Conservation (phyloP, 2,329 filamentous ascomycete species). For the Phialophora expanda region DNA sequence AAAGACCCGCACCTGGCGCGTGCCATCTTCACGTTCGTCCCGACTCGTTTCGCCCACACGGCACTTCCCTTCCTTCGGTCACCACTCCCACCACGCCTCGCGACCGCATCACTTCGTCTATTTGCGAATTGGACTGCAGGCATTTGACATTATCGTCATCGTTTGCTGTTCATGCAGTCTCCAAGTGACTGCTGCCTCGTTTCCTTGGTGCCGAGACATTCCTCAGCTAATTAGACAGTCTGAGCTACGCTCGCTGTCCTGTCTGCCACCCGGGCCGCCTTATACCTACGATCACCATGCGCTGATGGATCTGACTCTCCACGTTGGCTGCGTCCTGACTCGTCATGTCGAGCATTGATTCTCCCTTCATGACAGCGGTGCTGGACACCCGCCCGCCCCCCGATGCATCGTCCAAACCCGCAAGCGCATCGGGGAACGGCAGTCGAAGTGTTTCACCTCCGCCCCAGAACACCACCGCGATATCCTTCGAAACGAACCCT, state of each 20-base stretch:
- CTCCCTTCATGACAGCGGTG: conserved; percentile 25
- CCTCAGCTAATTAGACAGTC: conserved; percentile 14
- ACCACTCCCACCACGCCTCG: conserved; percentile 5
- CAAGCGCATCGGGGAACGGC: conserved; percentile 31
- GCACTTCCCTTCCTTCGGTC: conserved; percentile 6
- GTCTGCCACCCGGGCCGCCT: conserved; percentile 7
- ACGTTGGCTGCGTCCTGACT: conserved; percentile 25
- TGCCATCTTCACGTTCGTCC: conserved; percentile 18
- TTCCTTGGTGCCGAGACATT: conserved; percentile 10
- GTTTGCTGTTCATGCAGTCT: conserved; percentile 8
- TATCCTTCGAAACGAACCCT: conserved; percentile 44
- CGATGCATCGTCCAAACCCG: conserved; percentile 28
- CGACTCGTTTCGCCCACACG: conserved; percentile 16
- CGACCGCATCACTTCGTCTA: background rate
- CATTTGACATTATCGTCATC: background rate
- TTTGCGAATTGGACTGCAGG: background rate
- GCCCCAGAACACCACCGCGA: conserved; percentile 25
- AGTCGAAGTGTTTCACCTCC: conserved; percentile 35
- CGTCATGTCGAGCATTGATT: conserved; percentile 35
- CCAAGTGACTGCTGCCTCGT: background rate
- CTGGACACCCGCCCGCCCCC: conserved; percentile 18
- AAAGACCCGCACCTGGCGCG: conserved; percentile 22
- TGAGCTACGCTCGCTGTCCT: conserved; percentile 10
- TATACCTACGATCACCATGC: conserved; percentile 28
- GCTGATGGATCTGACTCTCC: conserved; percentile 18